Evolutionary conservation across 2,329 filamentous ascomycete species (phyloP).

Genomic region (Venturiaceae sp.): DNA sequence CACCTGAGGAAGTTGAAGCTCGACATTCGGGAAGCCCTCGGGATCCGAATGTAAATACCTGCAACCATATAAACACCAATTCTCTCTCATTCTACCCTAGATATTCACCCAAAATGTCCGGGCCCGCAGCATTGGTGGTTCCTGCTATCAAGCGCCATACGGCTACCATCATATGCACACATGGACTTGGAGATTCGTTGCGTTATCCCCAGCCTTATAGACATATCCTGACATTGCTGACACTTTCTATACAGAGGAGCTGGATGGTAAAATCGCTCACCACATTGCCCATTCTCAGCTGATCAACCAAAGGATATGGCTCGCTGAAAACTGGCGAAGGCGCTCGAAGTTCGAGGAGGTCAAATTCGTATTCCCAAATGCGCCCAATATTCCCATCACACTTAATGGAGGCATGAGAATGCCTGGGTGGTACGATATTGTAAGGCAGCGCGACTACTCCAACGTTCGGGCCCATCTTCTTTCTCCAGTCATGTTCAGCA

Average conservation of each 20-base stretch:
- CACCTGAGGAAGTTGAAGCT: too few species aligned
- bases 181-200: constrained; percentile 75
- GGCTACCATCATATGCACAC: constrained; percentile 87
- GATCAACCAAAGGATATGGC: constrained; percentile 46
- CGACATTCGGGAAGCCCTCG: too few species aligned
- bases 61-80: too few species aligned
- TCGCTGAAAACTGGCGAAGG: constrained; percentile 80
- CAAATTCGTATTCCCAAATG: constrained; percentile 90
- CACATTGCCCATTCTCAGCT: background rate
- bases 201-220: background rate
- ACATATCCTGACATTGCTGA: background rate
- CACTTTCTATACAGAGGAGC: constrained; percentile 20
- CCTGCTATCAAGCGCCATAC: constrained; percentile 78
- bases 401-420: constrained; percentile 69
- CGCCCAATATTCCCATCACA: constrained; percentile 76
- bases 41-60: too few species aligned
- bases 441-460: constrained; percentile 26
- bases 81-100: background rate
- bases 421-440: constrained; percentile 84
- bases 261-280: constrained; percentile 50
- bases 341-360: constrained; percentile 76
- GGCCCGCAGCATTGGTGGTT: constrained; percentile 52
- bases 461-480: constrained; percentile 1
- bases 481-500: constrained; percentile 13
- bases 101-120: constrained; percentile 24